Conservation (phyloP, 352 stramenopile species). For the Pythium utonaiense region DNA sequence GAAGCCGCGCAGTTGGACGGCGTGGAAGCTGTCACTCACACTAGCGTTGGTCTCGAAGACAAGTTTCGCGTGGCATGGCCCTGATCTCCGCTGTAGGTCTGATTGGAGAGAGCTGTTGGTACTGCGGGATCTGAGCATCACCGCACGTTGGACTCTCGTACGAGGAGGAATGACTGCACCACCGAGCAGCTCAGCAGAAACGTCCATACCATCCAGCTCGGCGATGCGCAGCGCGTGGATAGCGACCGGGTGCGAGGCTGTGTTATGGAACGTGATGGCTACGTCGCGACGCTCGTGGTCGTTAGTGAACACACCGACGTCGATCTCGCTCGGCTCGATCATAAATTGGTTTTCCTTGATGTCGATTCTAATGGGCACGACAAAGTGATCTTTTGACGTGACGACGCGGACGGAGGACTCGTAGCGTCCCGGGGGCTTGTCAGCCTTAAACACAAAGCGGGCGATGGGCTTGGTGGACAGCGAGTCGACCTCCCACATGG, state of each 20-base stretch:
- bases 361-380: slow-evolving; percentile 10
- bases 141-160: slow-evolving; percentile 30
- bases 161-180: slow-evolving; percentile 29
- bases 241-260: slow-evolving; percentile 30
- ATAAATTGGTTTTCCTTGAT: slow-evolving; percentile 6
- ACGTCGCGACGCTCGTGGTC: slow-evolving; percentile 8
- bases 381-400: neutral
- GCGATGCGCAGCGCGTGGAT: slow-evolving; percentile 34
- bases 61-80: slow-evolving; percentile 19
- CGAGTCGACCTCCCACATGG: slow-evolving; percentile 38
- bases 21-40: neutral
- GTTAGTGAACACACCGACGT: slow-evolving; percentile 17
- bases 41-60: slow-evolving; percentile 40
- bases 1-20: slow-evolving; percentile 9
- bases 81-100: neutral
- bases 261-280: slow-evolving; percentile 32
- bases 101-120: neutral
- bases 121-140: slow-evolving; percentile 28
- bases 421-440: slow-evolving; percentile 2
- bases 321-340: slow-evolving; percentile 11
- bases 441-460: slow-evolving; percentile 30
- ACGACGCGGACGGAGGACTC: neutral
- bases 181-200: slow-evolving; percentile 28
- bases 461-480: slow-evolving; percentile 32
- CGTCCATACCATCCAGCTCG: slow-evolving; percentile 26